A percentile compares a stretch with the other conserved stretches of the same genome.
phyloP scores from a whole-genome alignment of 352 stramenopile species.

The Aphanomyces astaci region DNA sequence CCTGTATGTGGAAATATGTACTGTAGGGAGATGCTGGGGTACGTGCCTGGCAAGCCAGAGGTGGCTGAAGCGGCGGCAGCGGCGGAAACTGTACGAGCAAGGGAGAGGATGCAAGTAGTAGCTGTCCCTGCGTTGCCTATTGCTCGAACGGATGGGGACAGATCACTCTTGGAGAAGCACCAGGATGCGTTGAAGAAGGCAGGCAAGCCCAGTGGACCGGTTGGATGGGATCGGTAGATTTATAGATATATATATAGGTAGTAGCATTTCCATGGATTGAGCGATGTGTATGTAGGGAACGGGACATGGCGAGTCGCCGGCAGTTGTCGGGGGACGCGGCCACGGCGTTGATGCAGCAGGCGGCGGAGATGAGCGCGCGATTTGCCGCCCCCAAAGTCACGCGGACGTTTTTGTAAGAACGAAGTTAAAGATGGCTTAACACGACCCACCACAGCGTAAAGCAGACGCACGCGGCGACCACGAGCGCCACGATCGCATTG shows the following conservation, averaged over 20 bases:
- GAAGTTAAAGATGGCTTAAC: slow-evolving; percentile 27
- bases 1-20: too few species aligned
- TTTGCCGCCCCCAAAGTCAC: slow-evolving; percentile 78
- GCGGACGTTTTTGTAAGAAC: slow-evolving; percentile 65
- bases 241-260: too few species aligned
- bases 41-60: slow-evolving; percentile 44
- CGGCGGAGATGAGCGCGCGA: slow-evolving; percentile 76
- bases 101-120: too few species aligned
- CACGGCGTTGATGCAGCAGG: slow-evolving; percentile 61
- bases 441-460: slow-evolving; percentile 95
- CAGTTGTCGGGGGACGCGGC: slow-evolving; percentile 65
- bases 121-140: too few species aligned
- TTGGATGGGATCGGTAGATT: slow-evolving; percentile 63
- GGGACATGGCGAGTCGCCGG: slow-evolving; percentile 49
- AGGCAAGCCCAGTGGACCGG: slow-evolving; percentile 23
- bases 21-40: slow-evolving; percentile 78
- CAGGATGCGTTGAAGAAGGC: slow-evolving; percentile 55
- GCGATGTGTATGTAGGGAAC: slow-evolving; percentile 37
- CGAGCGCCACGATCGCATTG: slow-evolving; percentile 93
- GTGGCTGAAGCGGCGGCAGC: too few species aligned
- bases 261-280: not conserved
- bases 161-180: slow-evolving; percentile 70
- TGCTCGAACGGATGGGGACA: too few species aligned
- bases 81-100: too few species aligned
- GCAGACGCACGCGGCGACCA: slow-evolving; percentile 93